Percentiles rank a stretch among this genome's conserved stretches.
Conservation (phyloP, 371 early-diverging fungal genomes). For the Rhizopus sp. region DNA sequence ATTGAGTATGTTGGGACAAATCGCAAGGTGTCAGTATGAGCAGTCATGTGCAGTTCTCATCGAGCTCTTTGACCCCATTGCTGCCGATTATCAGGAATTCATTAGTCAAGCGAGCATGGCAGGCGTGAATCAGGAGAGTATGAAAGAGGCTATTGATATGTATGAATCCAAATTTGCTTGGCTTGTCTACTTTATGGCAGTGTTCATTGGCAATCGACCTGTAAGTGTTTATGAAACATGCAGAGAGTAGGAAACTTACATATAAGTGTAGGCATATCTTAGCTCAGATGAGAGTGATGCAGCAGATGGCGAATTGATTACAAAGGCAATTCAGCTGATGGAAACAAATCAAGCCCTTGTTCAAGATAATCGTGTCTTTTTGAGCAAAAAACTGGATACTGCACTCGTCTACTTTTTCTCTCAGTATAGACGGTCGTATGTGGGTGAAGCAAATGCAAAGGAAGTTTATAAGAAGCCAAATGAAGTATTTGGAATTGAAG, state of each 20-base stretch:
- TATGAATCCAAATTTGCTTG: conserved; percentile 72
- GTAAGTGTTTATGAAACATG: conserved; percentile 33
- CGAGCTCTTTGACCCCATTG: conserved; percentile 64
- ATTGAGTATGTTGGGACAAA: conserved; percentile 67
- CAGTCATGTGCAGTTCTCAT: conserved; percentile 56
- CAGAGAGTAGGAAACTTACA: background rate
- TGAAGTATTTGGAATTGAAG: conserved; percentile 54
- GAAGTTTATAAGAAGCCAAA: conserved; percentile 61
- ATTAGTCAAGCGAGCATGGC: conserved; percentile 26
- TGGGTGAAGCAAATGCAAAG: conserved; percentile 49
- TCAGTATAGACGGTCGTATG: conserved; percentile 71
- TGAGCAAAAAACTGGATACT: conserved; percentile 60
- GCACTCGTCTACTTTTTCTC: conserved; percentile 74
- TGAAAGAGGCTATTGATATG: conserved; percentile 42
- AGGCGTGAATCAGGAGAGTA: conserved; percentile 19
- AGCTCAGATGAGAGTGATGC: conserved; percentile 60
- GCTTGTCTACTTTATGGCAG: conserved; percentile 74
- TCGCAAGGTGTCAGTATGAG: conserved; percentile 72
- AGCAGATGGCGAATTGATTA: conserved; percentile 58
- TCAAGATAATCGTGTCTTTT: conserved; percentile 20
- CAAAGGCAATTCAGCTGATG: conserved; percentile 55
- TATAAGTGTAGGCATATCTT: conserved; percentile 47
- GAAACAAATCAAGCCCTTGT: conserved; percentile 42
- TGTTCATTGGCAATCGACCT: conserved; percentile 60
- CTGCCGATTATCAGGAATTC: conserved; percentile 51